Evolutionary conservation across 495 filamentous ascomycete genomes (phyloP), one percentile per base, ranked within the genome.

Genomic region (Penicillium odoratum): DNA sequence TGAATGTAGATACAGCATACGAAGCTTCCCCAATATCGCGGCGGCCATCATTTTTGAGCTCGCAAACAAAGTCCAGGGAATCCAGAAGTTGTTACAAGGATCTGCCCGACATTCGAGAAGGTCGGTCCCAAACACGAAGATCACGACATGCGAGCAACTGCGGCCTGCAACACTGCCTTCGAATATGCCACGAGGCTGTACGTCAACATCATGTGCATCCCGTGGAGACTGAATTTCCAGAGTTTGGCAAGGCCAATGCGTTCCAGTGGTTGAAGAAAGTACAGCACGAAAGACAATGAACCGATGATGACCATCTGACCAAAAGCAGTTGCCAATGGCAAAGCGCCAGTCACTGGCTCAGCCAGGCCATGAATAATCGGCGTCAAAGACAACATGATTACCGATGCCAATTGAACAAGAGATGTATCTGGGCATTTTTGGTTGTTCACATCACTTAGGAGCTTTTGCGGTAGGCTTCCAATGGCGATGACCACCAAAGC

Each of bases 281-380:
- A 59, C 2, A 59, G 21, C 18, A 16, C 33, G 28, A 36, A 16
- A 7, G 51, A 46, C 34, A 51, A 18, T 16, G 30, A 25, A 34
- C 29, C 45, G 25, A 36, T 21, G 21, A 59, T 30, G 25, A 54
- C 52, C 9, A 59, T 4, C n/a, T 29, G 45, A 16, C 57, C 28
- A 50, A 55, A 54, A n/a, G 46, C 34, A n/a, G 44, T 31, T 18
- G 51, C 51, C 28, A 59, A 55, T 11, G 46, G 26, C 4, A 45
- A 25, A 5, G 33, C n/a, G 1, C 16, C 38, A 4, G 45, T 40
- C 18, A 51, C 34, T 7, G 46, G 51, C 13, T 53, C 33, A 4
- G 57, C 51, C 7, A 59, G 50, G 13, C 44, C 34, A 49, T 59
- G 45, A 16, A 59, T 50, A 0, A 40, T 54, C 48, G 51, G 57